Conservation (phyloP, 768 basidiomycete species). For the Rhizopogon sp. region DNA sequence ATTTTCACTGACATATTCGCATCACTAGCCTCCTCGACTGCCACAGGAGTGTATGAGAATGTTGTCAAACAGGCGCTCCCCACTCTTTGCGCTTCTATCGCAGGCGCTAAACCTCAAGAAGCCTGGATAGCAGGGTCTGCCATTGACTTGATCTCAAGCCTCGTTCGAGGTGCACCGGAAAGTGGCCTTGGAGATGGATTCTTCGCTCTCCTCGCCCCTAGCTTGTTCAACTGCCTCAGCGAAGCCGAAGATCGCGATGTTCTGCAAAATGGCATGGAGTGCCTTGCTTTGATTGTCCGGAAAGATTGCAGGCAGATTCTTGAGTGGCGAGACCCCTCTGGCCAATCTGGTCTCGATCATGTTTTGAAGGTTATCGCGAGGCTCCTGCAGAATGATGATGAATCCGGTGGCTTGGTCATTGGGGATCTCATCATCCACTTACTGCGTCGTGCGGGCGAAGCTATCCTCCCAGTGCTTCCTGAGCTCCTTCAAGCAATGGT, state of each 20-base stretch:
- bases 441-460: slow-evolving; percentile 74
- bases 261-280: slow-evolving; percentile 79
- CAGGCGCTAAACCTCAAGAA: slow-evolving; percentile 51
- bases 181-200: slow-evolving; percentile 75
- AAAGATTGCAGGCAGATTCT: slow-evolving; percentile 84
- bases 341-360: slow-evolving; percentile 71
- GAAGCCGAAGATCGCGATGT: slow-evolving; percentile 83
- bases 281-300: slow-evolving; percentile 78
- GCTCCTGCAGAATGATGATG: slow-evolving; percentile 74
- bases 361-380: slow-evolving; percentile 73
- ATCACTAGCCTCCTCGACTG: slow-evolving; percentile 58
- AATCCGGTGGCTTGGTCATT: slow-evolving; percentile 88
- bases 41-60: slow-evolving; percentile 59
- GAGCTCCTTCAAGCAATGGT: slow-evolving; percentile 85
- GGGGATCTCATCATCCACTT: slow-evolving; percentile 95
- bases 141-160: slow-evolving; percentile 72
- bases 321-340: slow-evolving; percentile 62
- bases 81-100: slow-evolving; percentile 60
- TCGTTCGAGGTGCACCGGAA: slow-evolving; percentile 61
- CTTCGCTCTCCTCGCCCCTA: slow-evolving; percentile 69
- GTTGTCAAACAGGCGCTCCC: slow-evolving; percentile 76
- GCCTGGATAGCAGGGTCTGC: slow-evolving; percentile 77
- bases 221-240: slow-evolving; percentile 64
- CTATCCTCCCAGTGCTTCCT: slow-evolving; percentile 80
- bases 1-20: slow-evolving; percentile 78